These are phyloP conservation scores for Penicillium thymicola DNA, from an alignment of 2,329 filamentous ascomycete genomes.

Conservation along the genomic window DNA sequence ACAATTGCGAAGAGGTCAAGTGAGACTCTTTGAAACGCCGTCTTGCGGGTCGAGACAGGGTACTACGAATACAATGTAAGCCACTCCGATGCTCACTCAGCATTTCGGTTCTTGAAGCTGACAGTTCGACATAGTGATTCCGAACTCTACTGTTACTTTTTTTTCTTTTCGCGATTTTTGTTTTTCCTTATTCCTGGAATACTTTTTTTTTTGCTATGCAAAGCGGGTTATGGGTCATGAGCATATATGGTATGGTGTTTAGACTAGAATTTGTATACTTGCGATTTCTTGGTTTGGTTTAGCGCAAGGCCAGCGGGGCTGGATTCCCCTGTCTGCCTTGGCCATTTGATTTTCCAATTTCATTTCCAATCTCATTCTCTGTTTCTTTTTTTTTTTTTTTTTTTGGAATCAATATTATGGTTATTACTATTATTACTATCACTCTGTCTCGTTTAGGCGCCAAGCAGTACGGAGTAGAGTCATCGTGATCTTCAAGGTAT, in stretches of 20 bases:
- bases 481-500: slow-evolving; percentile 5
- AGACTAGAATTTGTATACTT: slow-evolving; percentile 22
- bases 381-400: neutral
- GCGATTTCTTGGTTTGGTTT: slow-evolving; percentile 15
- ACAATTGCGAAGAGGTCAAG: slow-evolving; percentile 30
- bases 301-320: slow-evolving; percentile 15
- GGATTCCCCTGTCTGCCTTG: slow-evolving; percentile 9
- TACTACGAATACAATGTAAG: slow-evolving; percentile 14
- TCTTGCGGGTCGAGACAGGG: slow-evolving; percentile 4
- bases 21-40: slow-evolving; percentile 11
- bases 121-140: slow-evolving; percentile 10
- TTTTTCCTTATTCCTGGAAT: neutral
- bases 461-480: slow-evolving; percentile 8
- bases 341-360: neutral
- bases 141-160: slow-evolving; percentile 11
- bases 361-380: neutral
- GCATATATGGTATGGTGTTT: slow-evolving; percentile 11
- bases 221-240: slow-evolving; percentile 5
- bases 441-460: neutral
- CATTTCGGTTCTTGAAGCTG: slow-evolving; percentile 6
- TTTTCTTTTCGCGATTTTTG: neutral
- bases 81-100: slow-evolving; percentile 3
- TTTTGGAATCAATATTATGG: neutral
- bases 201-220: neutral
- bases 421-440: neutral